Conservation (phyloP, 2,329 filamentous ascomycete genomes). For the Curvularia verruculosa region DNA sequence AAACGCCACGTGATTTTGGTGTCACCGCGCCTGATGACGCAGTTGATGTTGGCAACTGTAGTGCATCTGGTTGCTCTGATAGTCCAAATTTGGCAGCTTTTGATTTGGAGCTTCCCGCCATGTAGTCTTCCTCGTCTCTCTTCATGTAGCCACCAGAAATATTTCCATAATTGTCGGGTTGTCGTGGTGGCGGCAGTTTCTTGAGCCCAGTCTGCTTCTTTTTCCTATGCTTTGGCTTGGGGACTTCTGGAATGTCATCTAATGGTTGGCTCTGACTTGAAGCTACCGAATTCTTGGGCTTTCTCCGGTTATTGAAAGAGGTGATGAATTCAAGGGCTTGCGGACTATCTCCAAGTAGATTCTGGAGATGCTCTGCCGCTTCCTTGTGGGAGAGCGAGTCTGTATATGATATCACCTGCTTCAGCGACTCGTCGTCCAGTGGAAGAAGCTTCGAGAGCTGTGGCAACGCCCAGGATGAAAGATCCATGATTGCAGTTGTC, state of each 20-base stretch:
- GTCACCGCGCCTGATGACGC: slow-evolving; percentile 41
- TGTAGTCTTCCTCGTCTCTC: slow-evolving; percentile 75
- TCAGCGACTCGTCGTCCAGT: slow-evolving; percentile 81
- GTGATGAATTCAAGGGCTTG: slow-evolving; percentile 74
- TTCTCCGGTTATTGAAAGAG: slow-evolving; percentile 72
- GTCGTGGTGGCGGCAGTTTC: slow-evolving; percentile 51
- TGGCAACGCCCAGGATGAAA: slow-evolving; percentile 64
- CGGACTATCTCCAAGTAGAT: slow-evolving; percentile 85
- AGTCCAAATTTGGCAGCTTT: slow-evolving; percentile 55
- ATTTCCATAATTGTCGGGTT: slow-evolving; percentile 66
- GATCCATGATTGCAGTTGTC: slow-evolving; percentile 42
- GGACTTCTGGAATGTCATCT: slow-evolving; percentile 38
- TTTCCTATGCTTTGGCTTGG: slow-evolving; percentile 44
- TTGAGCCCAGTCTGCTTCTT: slow-evolving; percentile 52
- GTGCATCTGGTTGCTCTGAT: slow-evolving; percentile 59
- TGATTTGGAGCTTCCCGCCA: slow-evolving; percentile 54
- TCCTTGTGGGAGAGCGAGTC: slow-evolving; percentile 75
- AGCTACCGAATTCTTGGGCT: slow-evolving; percentile 38
- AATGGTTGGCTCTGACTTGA: slow-evolving; percentile 22
- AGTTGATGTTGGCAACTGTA: slow-evolving; percentile 36
- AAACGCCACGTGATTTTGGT: slow-evolving; percentile 45
- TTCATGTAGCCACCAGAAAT: slow-evolving; percentile 76
- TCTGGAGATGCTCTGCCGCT: slow-evolving; percentile 83
- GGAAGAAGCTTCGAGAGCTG: slow-evolving; percentile 82
- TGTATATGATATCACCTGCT: slow-evolving; percentile 84